Base-by-base conservation (phyloP, 1,284 basidiomycete species). In the Apiotrichum gracile region DNA sequence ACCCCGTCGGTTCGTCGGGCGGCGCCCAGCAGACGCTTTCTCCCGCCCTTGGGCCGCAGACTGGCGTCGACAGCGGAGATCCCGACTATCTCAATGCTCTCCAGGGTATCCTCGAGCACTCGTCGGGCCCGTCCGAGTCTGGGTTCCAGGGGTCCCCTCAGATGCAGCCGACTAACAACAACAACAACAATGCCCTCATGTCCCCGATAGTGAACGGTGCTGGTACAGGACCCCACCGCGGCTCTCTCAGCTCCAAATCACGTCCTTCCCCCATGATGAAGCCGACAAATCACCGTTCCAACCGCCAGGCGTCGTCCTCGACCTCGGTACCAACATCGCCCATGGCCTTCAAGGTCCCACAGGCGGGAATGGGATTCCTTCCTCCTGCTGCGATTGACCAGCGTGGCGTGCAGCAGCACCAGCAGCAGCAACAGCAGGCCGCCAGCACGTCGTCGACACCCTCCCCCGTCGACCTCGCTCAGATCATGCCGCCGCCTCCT, bases 381-480 rank as follows among this genome's bases (percentile, higher is more conserved):
- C 70, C 70, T 3, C 66, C 70, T 9, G 63, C 69, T 0, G 68
- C 66, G 3, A 66, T 71, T 39, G 67, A 71, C 39, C 64, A 69
- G 41, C 55, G 65, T 17, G 59, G 62, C 14, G 58, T 64, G 1
- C 61, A 62, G 31, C 49, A 51, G 22, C 55, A 57, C 40, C 55
- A 56, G 47, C 50, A 54, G 33, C 42, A 51, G 40, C 44, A 50
- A 13, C 52, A 49, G 29, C 49, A 47, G 16, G 60, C 60, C 6
- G 51, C 22, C 10, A 66, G 65, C 21, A 58, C 63, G 5, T 53
- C 63, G 13, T 68, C 65, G 66, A 85, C 85, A 0, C 87, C 88
- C 0, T 88, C 86, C 2, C 88, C 88, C 1, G 87, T 91, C 1
- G 88, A 91, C 70, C 71, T 88, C 19, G 69, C 65, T n/a, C 62